Percentiles rank a stretch among this genome's conserved stretches.
Evolutionary conservation across 768 basidiomycete genomes (phyloP).

Genomic region (Asterophora parasitica): DNA sequence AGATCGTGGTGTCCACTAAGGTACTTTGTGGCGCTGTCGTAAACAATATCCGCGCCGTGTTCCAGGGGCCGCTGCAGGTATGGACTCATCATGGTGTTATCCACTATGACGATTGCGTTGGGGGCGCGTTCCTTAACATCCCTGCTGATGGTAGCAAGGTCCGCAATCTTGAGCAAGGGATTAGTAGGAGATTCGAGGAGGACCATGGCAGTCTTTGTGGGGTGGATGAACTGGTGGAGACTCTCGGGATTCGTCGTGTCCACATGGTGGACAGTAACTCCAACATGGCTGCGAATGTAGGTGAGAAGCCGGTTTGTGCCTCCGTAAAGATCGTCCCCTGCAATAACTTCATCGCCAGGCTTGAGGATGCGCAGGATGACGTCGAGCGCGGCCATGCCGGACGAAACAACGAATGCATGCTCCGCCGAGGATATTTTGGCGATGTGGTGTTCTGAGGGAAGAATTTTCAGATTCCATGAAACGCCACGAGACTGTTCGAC

Average conservation of each 20-base stretch:
- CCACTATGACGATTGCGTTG: conserved; percentile 81
- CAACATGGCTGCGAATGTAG: conserved; percentile 83
- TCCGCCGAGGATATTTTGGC: conserved; percentile 93
- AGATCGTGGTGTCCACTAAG: conserved; percentile 97
- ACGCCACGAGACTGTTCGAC: conserved; percentile 14
- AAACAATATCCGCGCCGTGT: conserved; percentile 94
- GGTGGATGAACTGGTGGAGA: conserved; percentile 58
- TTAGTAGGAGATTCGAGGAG: conserved; percentile 97
- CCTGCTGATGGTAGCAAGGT: conserved; percentile 77
- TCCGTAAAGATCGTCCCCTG: conserved; percentile 96
- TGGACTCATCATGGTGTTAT: conserved; percentile 99
- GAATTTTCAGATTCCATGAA: conserved; percentile 2
- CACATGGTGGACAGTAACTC: conserved; percentile 87
- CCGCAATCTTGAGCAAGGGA: conserved; percentile 91
- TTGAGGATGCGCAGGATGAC: conserved; percentile 91
- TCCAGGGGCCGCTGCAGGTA: conserved; percentile 94
- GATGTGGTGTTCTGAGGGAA: conserved; percentile 80
- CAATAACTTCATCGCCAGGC: conserved; percentile 93
- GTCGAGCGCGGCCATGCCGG: conserved; percentile 98
- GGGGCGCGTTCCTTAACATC: conserved; percentile 81
- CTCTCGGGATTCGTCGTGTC: conserved; percentile 78
- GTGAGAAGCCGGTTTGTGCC: conserved; percentile 93
- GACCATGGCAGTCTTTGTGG: conserved; percentile 87
- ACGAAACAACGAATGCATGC: conserved; percentile 89
- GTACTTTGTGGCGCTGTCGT: conserved; percentile 98